Evolutionary conservation across 192 early-diverging fungal species (phyloP), one percentile per base, ranked within the genome.

Genomic region (Phycomyces nitens): DNA sequence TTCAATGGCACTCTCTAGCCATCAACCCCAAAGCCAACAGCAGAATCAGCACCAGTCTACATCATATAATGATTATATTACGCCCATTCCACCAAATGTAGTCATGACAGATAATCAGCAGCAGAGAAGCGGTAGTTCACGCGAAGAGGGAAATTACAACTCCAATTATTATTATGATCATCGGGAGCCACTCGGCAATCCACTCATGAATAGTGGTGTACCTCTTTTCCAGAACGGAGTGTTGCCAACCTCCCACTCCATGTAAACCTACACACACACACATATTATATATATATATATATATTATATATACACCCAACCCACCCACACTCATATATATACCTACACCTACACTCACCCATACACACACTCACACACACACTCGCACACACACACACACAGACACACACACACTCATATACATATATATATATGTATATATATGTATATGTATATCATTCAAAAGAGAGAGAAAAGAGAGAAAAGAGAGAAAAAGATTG

Each of bases 111-210:
- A 47, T 18, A 47, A 47, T 11, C 44, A 47, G 12, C 44, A 34
- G 29, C 29, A 34, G 29, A 34, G 29, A 34, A 34, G 44, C 44
- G 18, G 18, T 3, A 47, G 44, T 18, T 18, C 44, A 47, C 44
- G 44, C 44, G 44, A 47, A 47, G 44, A 47, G 12, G 44, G 44
- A n/a, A n/a, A 47, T 47, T n/a, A 47, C 18, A n/a, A 47, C 44
- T 14, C 44, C 29, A 34, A 34, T 34, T 34, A 34, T 47, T 47
- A 47, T 11, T 47, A 47, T 47, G 44, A 47, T 18, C 12, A 47
- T 47, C 44, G 44, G 12, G 29, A 34, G 29, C 44, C 44, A n/a
- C 12, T 47, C 15, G 44, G 44, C 11, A 47, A 14, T 47, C 29
- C 2, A 34, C 44, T 47, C 12, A 47, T 47, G 44, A 47, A 47